Evolutionary conservation across 2,329 filamentous ascomycete species (phyloP), one percentile per base, ranked within the genome.

Genomic region (Fusarium begoniae): DNA sequence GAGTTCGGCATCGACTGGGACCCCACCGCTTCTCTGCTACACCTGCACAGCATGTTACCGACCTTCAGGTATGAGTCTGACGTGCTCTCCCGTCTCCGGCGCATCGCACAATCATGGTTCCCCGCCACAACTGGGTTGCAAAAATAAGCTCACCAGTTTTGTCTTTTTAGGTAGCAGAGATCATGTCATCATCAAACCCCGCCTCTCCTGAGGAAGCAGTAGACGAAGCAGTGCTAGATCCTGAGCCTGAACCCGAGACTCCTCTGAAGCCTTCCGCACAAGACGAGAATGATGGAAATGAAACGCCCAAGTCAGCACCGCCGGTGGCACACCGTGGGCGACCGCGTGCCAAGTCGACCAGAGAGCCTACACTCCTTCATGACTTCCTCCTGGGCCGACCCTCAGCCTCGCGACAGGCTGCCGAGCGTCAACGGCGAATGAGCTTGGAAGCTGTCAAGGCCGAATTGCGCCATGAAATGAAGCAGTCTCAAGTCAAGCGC

Each of bases 391-490:
- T 89, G 30, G 89, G 89, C 20, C 85, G 88, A 26, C 89, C 86
- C 5, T 87, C 89, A 15, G 85, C 89, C 6, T 86, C 87, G n/a
- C 86, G 90, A 35, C 70, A 88, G 22, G 85, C 87, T 2, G 88
- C 88, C 14, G 83, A 87, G 14, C 84, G 85, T 18, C 83, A 85
- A 56, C 85, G 89, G 72, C 85, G 90, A 75, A 88, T 88, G 82
- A 89, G 88, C 76, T 81, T 90, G 75, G 88, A 93, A 82, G 80
- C 87, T 69, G 85, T 90, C 77, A 88, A 92, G 83, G 85, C 87
- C 40, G 84, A 86, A 73, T 63, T 85, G 64, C 81, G 83, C 28
- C 82, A 83, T 44, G 87, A 90, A 75, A 90, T 90, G 88, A 88
- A 87, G 59, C 85, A 90, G 74, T 89, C 85, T 12, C 82, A 86